phyloP scores from a whole-genome alignment of 148 eudicot genomes.

The Fagopyrum tataricum region DNA sequence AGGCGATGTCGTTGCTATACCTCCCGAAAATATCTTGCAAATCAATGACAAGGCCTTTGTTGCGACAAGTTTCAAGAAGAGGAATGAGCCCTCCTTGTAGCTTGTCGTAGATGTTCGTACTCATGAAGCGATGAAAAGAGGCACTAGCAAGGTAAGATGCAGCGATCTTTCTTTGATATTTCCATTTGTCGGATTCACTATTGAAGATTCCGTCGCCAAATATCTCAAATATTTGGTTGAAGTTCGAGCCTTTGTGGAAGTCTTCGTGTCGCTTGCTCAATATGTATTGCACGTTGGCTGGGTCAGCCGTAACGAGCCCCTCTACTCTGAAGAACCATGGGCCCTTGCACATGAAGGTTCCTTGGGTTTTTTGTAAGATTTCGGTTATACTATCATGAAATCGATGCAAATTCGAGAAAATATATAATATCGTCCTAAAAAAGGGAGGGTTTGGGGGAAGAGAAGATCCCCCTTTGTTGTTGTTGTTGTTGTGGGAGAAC shows the following conservation, averaged over 20 bases:
- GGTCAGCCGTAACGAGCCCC: conserved; percentile 27
- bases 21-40: conserved; percentile 42
- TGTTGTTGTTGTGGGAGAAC: too few species aligned
- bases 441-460: conserved; percentile 28
- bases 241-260: conserved; percentile 25
- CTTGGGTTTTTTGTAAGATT: conserved; percentile 8
- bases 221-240: conserved; percentile 21
- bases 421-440: conserved; percentile 42
- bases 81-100: conserved; percentile 33
- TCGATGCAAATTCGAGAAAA: conserved; percentile 20
- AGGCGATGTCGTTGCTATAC: conserved; percentile 26
- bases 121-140: conserved; percentile 27
- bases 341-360: conserved; percentile 36
- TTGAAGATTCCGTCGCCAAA: conserved; percentile 32
- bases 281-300: conserved; percentile 26
- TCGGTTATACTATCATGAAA: conserved; percentile 24
- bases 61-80: conserved; percentile 26
- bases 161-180: conserved; percentile 23
- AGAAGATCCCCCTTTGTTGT: background rate
- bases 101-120: conserved; percentile 22
- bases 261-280: conserved; percentile 11
- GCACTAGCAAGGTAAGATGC: conserved; percentile 6
- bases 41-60: conserved; percentile 27
- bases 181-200: conserved; percentile 23
- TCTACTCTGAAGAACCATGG: conserved; percentile 50